Evolutionary conservation across 1,284 basidiomycete species (phyloP), one percentile per base, ranked within the genome.

Genomic region (Phellinidium pouzarii): DNA sequence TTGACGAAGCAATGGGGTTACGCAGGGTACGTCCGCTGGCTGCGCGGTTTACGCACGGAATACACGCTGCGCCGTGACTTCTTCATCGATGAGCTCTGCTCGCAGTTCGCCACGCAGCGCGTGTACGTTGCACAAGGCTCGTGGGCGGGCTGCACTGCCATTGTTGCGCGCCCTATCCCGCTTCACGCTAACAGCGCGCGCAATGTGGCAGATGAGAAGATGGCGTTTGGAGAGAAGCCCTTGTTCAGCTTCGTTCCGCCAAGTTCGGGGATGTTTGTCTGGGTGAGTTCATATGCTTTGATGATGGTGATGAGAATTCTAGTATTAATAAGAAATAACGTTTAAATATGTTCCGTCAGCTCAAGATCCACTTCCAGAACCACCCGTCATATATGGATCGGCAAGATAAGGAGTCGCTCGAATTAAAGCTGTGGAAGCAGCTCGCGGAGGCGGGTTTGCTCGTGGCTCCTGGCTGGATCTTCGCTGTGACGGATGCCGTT

Each of bases 21-120:
- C 53, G 74, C 81, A 4, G 87, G 87, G 1, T 91, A 86, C 65
- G 68, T 88, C 42, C 77, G 86, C 31, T 92, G 90, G 90, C 70
- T 91, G 36, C 75, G 80, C 44, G 82, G 80, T 65, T 65, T 87
- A 26, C 71, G 77, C 12, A 61, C 67, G 4, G 74, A 84, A 60
- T 85, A 86, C 63, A 73, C 64, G 31, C 53, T 60, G 9, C 73
- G 84, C 23, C 77, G 84, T n/a, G 73, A 87, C 65, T 74, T 71
- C 63, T 71, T 85, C 62, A 64, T 86, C 29, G 83, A 86, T 59
- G 70, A 68, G 48, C 61, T 87, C 12, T 60, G 65, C 23, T 73
- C 80, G 3, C 73, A 77, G 53, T 84, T 84, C 62, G 64, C 77
- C 41, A 57, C 82, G 1, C 61, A 67, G 42, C 51, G 61, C 4